phyloP scores from a whole-genome alignment of 2,329 filamentous ascomycete species.

The Beauveria varroae region DNA sequence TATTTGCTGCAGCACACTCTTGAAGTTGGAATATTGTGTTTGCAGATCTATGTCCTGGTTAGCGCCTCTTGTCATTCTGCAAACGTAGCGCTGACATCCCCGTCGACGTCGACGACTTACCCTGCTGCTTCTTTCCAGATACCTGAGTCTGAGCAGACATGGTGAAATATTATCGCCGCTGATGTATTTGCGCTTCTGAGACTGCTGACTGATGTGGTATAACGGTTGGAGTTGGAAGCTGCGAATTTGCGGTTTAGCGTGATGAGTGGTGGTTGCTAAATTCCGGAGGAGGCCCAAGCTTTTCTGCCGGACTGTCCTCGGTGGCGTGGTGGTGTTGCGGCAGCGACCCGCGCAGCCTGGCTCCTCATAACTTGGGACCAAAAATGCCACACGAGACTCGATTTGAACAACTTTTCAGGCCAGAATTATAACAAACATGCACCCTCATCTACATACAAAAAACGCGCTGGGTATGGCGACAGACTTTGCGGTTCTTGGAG shows the following conservation, averaged over 20 bases:
- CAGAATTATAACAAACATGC: constrained; percentile 53
- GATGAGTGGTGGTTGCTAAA: constrained; percentile 6
- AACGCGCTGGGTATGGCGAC: constrained; percentile 67
- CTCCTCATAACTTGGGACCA: neutral
- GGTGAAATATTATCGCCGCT: neutral
- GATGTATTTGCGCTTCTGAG: neutral
- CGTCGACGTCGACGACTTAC: constrained; percentile 32
- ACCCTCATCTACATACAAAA: constrained; percentile 93
- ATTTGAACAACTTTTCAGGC: neutral
- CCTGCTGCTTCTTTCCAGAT: constrained; percentile 65
- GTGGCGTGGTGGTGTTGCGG: neutral
- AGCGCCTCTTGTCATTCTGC: neutral
- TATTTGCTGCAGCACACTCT: constrained; percentile 76
- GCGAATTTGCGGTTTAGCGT: neutral
- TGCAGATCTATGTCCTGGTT: constrained; percentile 57
- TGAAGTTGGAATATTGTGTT: constrained; percentile 70
- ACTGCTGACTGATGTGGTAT: neutral
- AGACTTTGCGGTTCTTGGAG: neutral
- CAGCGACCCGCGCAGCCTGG: neutral
- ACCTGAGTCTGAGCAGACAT: constrained; percentile 39
- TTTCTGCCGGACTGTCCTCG: constrained; percentile 10
- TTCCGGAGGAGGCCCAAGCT: constrained; percentile 24
- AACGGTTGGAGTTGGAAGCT: neutral
- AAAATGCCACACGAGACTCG: neutral
- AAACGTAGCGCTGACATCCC: neutral